A percentile compares a stretch with the other conserved stretches of the same genome.
Conservation (phyloP, 768 basidiomycete genomes). For the Hydnomerulius pinastri region DNA sequence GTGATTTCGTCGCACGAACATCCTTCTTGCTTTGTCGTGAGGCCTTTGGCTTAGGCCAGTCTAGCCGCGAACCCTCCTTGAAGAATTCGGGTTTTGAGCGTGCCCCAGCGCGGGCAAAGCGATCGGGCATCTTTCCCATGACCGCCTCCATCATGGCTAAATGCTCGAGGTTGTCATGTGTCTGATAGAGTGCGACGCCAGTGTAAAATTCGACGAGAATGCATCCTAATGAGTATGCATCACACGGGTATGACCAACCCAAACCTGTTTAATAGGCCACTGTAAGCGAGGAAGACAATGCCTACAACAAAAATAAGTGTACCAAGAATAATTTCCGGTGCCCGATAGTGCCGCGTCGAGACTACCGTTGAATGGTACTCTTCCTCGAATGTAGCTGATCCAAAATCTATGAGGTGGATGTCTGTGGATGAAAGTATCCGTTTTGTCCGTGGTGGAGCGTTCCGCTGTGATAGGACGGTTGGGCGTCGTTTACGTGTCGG, state of each 20-base stretch:
- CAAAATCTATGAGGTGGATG: constrained; percentile 97
- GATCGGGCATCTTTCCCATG: constrained; percentile 96
- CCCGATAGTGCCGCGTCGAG: constrained; percentile 96
- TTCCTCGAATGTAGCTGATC: constrained; percentile 95
- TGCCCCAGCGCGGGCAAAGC: constrained; percentile 73
- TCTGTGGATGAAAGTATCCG: constrained; percentile 84
- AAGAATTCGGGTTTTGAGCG: constrained; percentile 92
- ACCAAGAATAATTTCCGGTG: constrained; percentile 99
- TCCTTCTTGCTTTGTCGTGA: constrained; percentile 92
- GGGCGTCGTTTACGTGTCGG: neutral
- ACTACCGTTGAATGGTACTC: constrained; percentile 99
- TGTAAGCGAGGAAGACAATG: constrained; percentile 18
- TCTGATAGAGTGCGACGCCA: constrained; percentile 97
- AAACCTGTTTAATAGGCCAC: constrained; percentile 57
- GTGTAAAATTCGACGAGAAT: constrained; percentile 99
- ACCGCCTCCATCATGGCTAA: constrained; percentile 99
- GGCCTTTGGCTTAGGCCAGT: constrained; percentile 90
- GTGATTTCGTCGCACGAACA: constrained; percentile 78
- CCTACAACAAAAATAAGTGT: constrained; percentile 27
- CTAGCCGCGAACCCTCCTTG: constrained; percentile 80
- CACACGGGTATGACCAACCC: constrained; percentile 98
- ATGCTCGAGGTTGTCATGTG: constrained; percentile 98
- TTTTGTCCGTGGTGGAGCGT: constrained; percentile 66
- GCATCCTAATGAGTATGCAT: constrained; percentile 97
- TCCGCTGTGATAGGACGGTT: constrained; percentile 48